These are phyloP conservation scores for Canavalia ensiformis DNA, from an alignment of 306 rosid genomes.

Conservation along the genomic window DNA sequence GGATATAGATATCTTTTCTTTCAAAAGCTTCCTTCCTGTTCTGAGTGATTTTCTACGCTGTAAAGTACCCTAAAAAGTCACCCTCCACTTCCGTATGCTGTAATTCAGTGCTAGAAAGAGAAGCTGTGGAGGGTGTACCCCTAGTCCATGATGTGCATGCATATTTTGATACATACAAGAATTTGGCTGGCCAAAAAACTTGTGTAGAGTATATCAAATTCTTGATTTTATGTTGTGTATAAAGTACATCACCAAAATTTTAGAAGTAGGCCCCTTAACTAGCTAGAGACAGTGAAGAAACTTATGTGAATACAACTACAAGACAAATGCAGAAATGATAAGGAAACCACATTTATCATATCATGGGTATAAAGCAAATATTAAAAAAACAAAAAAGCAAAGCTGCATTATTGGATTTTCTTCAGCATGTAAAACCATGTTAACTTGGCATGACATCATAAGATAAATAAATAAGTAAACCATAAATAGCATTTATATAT, in stretches of 20 bases:
- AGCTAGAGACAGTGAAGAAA: not conserved
- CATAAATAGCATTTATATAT: not conserved
- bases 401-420: constrained; percentile 21
- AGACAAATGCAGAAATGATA: constrained; percentile 32
- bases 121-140: constrained; percentile 18
- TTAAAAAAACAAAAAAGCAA: not conserved
- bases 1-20: not conserved
- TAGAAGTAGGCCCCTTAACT: constrained; percentile 29
- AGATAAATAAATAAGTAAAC: not conserved
- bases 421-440: constrained; percentile 41
- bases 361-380: constrained; percentile 17
- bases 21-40: constrained; percentile 19
- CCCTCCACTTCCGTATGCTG: constrained; percentile 18
- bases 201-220: not conserved
- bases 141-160: constrained; percentile 4
- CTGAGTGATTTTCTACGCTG: constrained; percentile 35
- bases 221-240: not conserved
- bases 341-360: constrained; percentile 14
- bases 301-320: constrained; percentile 10
- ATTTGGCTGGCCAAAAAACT: not conserved
- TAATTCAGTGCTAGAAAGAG: constrained; percentile 24
- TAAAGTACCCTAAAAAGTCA: constrained; percentile 40
- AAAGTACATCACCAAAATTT: constrained; percentile 32
- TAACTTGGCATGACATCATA: not conserved
- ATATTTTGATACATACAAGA: not conserved